Percentiles rank a stretch among this genome's conserved stretches.
These are phyloP conservation scores for Yamadazyma jaroonii DNA, from an alignment of 1,139 yeast species.

Conservation along the genomic window DNA sequence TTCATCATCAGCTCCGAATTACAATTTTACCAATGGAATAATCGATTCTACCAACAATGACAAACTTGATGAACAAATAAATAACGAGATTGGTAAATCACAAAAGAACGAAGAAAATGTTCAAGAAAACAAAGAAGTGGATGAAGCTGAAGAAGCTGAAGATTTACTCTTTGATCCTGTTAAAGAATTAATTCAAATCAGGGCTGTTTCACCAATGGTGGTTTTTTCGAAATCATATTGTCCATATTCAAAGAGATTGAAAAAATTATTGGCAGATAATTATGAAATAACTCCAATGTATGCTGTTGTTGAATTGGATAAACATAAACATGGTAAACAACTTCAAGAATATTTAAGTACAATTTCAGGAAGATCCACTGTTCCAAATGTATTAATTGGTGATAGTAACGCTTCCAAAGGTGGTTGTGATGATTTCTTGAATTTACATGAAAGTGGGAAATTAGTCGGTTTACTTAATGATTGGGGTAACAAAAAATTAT, in stretches of 20 bases:
- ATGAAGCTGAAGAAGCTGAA: conserved; percentile 6
- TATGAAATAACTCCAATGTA: conserved; percentile 75
- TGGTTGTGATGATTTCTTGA: conserved; percentile 75
- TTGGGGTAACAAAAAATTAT: conserved; percentile 64
- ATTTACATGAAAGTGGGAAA: conserved; percentile 54
- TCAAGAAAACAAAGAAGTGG: background rate
- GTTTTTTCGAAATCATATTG: conserved; percentile 70
- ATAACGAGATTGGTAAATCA: conserved; percentile 33
- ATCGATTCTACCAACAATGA: conserved; percentile 36
- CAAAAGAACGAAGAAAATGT: conserved; percentile 9
- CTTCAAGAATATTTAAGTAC: conserved; percentile 59
- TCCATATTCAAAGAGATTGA: conserved; percentile 73
- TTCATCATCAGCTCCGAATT: conserved; percentile 7
- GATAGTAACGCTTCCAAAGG: conserved; percentile 57
- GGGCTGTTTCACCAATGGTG: conserved; percentile 66
- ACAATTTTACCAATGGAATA: conserved; percentile 14
- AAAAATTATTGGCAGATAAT: conserved; percentile 58
- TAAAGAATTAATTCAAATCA: conserved; percentile 55
- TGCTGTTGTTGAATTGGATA: conserved; percentile 75
- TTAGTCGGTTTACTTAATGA: conserved; percentile 46
- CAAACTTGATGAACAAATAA: conserved; percentile 39
- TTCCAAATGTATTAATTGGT: conserved; percentile 68
- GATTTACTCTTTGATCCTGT: conserved; percentile 51
- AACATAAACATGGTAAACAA: conserved; percentile 62
- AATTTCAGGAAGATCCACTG: conserved; percentile 62